A percentile compares a stretch with the other conserved stretches of the same genome.
phyloP scores from a whole-genome alignment of 768 basidiomycete species.

The Phylloporus rhodoxanthus region DNA sequence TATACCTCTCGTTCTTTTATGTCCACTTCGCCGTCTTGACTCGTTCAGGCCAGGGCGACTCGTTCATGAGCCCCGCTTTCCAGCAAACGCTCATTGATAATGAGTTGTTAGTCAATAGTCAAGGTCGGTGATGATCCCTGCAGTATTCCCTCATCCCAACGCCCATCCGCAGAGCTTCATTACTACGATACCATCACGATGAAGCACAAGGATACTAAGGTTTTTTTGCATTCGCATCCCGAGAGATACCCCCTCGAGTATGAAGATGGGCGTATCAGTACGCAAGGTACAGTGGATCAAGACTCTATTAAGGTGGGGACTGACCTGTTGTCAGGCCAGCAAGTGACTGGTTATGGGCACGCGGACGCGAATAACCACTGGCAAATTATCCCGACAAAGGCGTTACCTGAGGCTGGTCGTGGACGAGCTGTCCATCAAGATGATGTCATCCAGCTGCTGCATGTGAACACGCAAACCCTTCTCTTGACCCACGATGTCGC shows the following conservation, averaged over 20 bases:
- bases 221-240: constrained; percentile 87
- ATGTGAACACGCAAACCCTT: constrained; percentile 74
- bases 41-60: constrained; percentile 86
- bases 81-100: constrained; percentile 93
- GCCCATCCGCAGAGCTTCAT: constrained; percentile 65
- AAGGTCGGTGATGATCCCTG: constrained; percentile 53
- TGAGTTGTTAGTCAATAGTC: constrained; percentile 84
- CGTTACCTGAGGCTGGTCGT: constrained; percentile 88
- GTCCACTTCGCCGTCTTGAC: constrained; percentile 86
- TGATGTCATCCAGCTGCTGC: constrained; percentile 84
- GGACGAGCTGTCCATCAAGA: constrained; percentile 88
- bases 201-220: constrained; percentile 89
- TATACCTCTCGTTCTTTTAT: constrained; percentile 96
- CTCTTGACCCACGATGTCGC: constrained; percentile 97
- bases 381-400: constrained; percentile 93
- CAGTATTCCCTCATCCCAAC: neutral
- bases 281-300: constrained; percentile 54
- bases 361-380: constrained; percentile 94
- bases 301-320: neutral
- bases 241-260: constrained; percentile 91
- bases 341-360: constrained; percentile 93
- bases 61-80: constrained; percentile 97
- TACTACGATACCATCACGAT: constrained; percentile 88
- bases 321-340: constrained; percentile 58
- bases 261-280: constrained; percentile 91